Base-by-base conservation (phyloP, 257 asterid genomes). In the Handroanthus guayacan region DNA sequence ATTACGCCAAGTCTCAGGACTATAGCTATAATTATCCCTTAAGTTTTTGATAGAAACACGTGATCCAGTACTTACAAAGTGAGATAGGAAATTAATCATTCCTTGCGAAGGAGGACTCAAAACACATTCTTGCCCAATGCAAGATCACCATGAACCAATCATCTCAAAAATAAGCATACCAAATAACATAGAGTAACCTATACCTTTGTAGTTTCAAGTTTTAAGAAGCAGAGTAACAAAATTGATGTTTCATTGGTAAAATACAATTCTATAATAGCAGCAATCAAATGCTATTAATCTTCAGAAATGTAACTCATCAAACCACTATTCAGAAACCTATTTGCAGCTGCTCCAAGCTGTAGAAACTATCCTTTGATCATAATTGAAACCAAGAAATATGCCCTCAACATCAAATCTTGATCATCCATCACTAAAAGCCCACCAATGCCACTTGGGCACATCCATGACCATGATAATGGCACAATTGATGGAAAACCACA, bases 381-480 rank as follows among this genome's bases (percentile, higher is more conserved):
- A n/a, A 16, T 16, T 52, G 20, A 52, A 20, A 52, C 20, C 31
- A 52, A 52, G 25, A 52, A 52, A 52, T 52, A 52, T 52, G 58
- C 58, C 58, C 58, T 5, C 58, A 52, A 52, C 58, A 52, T 52
- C 58, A 52, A n/a, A 52, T 52, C 25, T 52, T 52, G 5, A n/a
- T 52, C 58, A 52, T 52, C 25, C 8, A 52, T n/a, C 20, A 16
- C 25, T 51, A 5, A 25, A 16, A 52, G 58, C 58, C 10, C 16
- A 52, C 1, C 58, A n/a, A 17, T n/a, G 20, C 58, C 25, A 6
- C 4, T n/a, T 17, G 58, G 14, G 25, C 58, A 52, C 16, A 2
- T 52, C 20, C 58, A 52, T 4, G 8, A n/a, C 20, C 58, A 52
- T 4, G 20, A n/a, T 20, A 52, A 52, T 9, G 8, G 58, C 5